Evolutionary conservation across 2,329 filamentous ascomycete species (phyloP).

Genomic region (Ceratocystis colombiana): DNA sequence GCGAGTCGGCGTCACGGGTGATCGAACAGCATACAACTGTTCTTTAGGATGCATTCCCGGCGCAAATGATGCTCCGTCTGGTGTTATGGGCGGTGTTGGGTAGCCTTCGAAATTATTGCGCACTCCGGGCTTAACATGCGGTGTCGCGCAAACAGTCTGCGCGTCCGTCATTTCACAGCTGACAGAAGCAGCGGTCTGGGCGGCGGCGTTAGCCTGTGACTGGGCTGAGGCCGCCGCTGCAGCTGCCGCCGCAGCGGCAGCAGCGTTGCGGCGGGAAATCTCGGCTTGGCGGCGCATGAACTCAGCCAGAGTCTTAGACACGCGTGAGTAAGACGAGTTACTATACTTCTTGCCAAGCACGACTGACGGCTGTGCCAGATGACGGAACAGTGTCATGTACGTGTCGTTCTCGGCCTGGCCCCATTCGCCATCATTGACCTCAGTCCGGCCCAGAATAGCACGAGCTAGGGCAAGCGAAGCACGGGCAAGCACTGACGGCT

Average conservation of each 20-base stretch:
- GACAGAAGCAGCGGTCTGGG: constrained; percentile 66
- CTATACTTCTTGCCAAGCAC: constrained; percentile 52
- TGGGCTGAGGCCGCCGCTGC: constrained; percentile 49
- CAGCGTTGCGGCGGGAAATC: constrained; percentile 40
- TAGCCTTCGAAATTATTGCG: constrained; percentile 58
- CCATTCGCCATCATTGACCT: constrained; percentile 68
- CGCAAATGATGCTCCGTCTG: constrained; percentile 53
- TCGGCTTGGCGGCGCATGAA: constrained; percentile 52
- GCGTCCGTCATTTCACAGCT: constrained; percentile 40
- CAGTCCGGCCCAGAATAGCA: constrained; percentile 71
- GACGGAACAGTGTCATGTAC: constrained; percentile 48
- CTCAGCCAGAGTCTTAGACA: constrained; percentile 46
- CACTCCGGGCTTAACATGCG: constrained; percentile 56
- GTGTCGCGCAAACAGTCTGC: constrained; percentile 59
- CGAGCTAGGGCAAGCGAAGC: constrained; percentile 77
- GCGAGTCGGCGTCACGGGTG: constrained; percentile 52
- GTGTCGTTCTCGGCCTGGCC: constrained; percentile 61
- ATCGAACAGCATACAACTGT: constrained; percentile 41
- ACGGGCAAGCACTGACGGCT: constrained; percentile 81
- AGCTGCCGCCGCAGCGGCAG: constrained; percentile 27
- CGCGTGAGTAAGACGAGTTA: constrained; percentile 43
- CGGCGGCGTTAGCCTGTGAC: constrained; percentile 12
- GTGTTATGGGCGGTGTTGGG: constrained; percentile 76
- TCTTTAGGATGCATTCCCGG: constrained; percentile 42
- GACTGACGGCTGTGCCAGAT: constrained; percentile 49